Base-by-base conservation (phyloP, 2,329 filamentous ascomycete genomes). In the Venturia nashicola region DNA sequence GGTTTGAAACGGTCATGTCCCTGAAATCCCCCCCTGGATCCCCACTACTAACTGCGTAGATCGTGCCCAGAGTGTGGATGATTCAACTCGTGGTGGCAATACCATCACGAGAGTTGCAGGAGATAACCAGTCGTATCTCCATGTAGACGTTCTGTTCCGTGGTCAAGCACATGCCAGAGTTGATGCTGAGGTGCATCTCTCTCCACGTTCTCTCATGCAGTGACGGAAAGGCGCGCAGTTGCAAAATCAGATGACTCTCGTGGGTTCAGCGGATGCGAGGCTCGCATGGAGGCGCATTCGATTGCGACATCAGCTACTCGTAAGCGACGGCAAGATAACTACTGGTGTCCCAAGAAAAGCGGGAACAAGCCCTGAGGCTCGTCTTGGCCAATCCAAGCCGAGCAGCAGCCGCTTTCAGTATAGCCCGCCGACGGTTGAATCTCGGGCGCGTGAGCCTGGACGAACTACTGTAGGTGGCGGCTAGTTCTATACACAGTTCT, bases 251-350 rank as follows among this genome's bases (percentile, higher is more conserved):
- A 34, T 55, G 51, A 55, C 51, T 55, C 5, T 36, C 9, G 34
- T 5, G 9, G 14, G n/a, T n/a, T n/a, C n/a, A n/a, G n/a, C n/a
- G n/a, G n/a, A n/a, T n/a, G n/a, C n/a, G n/a, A n/a, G n/a, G n/a
- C n/a, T n/a, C n/a, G n/a, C n/a, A n/a, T n/a, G n/a, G n/a, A n/a
- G n/a, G n/a, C n/a, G n/a, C n/a, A n/a, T n/a, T n/a, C n/a, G n/a
- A n/a, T 54, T 54, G 48, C 48, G 48, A 55, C 51, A 55, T 36
- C 51, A 55, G 18, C 32, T 55, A 55, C n/a, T n/a, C n/a, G n/a
- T n/a, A n/a, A n/a, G n/a, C n/a, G n/a, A n/a, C n/a, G n/a, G n/a
- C n/a, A n/a, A n/a, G n/a, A n/a, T n/a, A n/a, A n/a, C n/a, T n/a
- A n/a, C n/a, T n/a, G n/a, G n/a, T n/a, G n/a, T n/a, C n/a, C n/a